Conservation (phyloP, 257 asterid species). For the Solanum chilense region DNA sequence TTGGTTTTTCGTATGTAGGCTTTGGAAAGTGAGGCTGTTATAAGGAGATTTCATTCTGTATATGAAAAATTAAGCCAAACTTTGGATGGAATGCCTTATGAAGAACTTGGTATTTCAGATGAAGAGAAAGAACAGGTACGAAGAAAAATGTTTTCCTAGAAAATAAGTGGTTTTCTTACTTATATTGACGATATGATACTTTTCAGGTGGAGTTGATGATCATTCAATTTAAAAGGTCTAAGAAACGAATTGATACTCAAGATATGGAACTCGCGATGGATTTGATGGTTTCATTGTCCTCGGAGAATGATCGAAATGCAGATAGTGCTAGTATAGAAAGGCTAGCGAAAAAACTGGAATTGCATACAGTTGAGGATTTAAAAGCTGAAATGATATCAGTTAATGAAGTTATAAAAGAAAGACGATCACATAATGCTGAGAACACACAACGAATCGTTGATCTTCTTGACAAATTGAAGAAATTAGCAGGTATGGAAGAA, state of each 20-base stretch:
- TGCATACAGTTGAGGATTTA: slow-evolving; percentile 53
- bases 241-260: slow-evolving; percentile 52
- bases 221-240: slow-evolving; percentile 51
- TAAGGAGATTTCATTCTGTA: slow-evolving; percentile 49
- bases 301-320: slow-evolving; percentile 51
- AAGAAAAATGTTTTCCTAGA: not conserved
- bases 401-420: slow-evolving; percentile 36
- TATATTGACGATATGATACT: not conserved
- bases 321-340: slow-evolving; percentile 66
- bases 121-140: slow-evolving; percentile 64
- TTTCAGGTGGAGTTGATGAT: slow-evolving; percentile 55
- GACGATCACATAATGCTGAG: slow-evolving; percentile 29
- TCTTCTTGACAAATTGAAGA: slow-evolving; percentile 51
- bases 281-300: slow-evolving; percentile 64
- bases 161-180: not conserved
- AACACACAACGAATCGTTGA: slow-evolving; percentile 34
- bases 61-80: slow-evolving; percentile 51
- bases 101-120: slow-evolving; percentile 64
- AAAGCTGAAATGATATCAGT: slow-evolving; percentile 44
- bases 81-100: slow-evolving; percentile 68
- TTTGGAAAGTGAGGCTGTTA: slow-evolving; percentile 60
- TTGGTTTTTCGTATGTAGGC: slow-evolving; percentile 26
- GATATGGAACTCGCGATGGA: slow-evolving; percentile 95
- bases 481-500: slow-evolving; percentile 41
- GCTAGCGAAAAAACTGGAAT: slow-evolving; percentile 58